These are phyloP conservation scores for Marchantia polymorpha DNA, from an alignment of 225 moss, liverwort and hornwort genomes.

Conservation along the genomic window DNA sequence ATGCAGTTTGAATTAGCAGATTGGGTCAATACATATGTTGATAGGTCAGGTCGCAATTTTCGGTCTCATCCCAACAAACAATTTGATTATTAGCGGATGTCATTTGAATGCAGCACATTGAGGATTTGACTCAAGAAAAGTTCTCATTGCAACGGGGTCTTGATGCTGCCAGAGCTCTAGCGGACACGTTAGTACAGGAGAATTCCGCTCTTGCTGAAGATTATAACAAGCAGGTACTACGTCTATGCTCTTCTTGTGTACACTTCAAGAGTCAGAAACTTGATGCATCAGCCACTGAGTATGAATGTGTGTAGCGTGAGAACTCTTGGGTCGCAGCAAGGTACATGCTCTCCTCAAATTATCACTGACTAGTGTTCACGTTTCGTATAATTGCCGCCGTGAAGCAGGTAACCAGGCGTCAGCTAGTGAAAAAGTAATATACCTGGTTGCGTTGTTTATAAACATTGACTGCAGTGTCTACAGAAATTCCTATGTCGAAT, in stretches of 20 bases:
- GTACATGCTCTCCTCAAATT: neutral
- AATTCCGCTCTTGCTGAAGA: constrained; percentile 75
- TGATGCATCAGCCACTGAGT: neutral
- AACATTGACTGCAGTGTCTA: neutral
- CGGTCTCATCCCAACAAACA: neutral
- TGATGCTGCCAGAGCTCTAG: constrained; percentile 63
- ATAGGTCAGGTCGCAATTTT: neutral
- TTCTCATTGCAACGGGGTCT: constrained; percentile 86
- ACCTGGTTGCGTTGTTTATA: neutral
- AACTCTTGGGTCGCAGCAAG: neutral
- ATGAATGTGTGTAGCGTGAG: neutral
- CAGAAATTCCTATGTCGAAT: too few relatives aligned
- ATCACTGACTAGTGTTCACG: neutral
- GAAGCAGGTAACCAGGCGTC: neutral
- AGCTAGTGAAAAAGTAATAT: neutral
- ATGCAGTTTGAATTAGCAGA: neutral
- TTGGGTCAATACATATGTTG: neutral
- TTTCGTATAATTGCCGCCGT: neutral
- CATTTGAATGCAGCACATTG: constrained; percentile 62
- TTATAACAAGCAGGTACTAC: constrained; percentile 79
- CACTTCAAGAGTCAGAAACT: neutral
- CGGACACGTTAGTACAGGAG: constrained; percentile 73
- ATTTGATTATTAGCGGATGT: constrained; percentile 8
- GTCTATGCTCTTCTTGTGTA: neutral
- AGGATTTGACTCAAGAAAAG: constrained; percentile 96